These are phyloP conservation scores for Lodderomyces theae DNA, from an alignment of 1,139 yeast genomes.

Conservation along the genomic window DNA sequence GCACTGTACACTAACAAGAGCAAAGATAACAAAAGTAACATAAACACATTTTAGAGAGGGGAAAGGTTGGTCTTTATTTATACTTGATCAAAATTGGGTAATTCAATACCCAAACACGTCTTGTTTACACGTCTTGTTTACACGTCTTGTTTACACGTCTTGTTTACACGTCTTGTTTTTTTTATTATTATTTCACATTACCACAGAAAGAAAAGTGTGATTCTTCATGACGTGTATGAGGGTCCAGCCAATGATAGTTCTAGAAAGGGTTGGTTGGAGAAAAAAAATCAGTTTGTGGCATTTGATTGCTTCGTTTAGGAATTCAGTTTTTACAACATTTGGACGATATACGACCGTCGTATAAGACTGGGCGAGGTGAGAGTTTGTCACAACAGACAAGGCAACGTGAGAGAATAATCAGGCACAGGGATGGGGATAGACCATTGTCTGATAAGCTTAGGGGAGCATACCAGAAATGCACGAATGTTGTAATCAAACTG, in stretches of 20 bases:
- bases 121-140: constrained; percentile 3
- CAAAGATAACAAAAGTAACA: background rate
- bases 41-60: background rate
- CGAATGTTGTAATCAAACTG: too few relatives aligned
- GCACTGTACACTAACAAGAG: background rate
- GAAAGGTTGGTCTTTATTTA: constrained; percentile 3
- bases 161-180: too few relatives aligned
- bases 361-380: too few relatives aligned
- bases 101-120: constrained; percentile 3
- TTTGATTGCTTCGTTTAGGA: background rate
- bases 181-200: too few relatives aligned
- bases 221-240: background rate
- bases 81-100: constrained; percentile 1
- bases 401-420: too few relatives aligned
- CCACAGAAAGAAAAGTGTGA: background rate
- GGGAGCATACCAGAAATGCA: too few relatives aligned
- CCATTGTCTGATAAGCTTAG: too few relatives aligned
- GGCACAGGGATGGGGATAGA: too few relatives aligned
- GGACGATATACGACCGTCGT: too few relatives aligned
- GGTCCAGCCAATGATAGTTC: background rate
- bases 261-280: background rate
- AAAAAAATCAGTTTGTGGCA: background rate
- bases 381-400: too few relatives aligned
- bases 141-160: constrained; percentile 2
- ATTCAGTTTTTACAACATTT: too few relatives aligned